These are phyloP conservation scores for Blepharisma japonicum DNA, from an alignment of 73 alveolate genomes.

Conservation along the genomic window DNA sequence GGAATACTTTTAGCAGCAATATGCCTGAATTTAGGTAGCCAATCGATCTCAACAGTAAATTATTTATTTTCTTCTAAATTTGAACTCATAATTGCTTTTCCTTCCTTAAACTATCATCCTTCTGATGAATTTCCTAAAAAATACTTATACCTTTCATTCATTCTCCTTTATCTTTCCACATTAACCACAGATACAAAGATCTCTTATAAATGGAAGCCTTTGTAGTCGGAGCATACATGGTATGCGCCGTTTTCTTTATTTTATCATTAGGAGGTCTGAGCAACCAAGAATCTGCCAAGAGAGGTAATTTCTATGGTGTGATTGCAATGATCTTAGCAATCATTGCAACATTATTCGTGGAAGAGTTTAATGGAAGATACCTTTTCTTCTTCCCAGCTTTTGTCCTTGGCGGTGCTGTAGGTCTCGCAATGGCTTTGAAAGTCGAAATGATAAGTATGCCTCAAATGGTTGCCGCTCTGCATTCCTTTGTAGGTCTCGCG, in stretches of 20 bases:
- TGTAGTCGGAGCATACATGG: slow-evolving; percentile 39
- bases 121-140: too few species aligned
- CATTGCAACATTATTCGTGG: slow-evolving; percentile 36
- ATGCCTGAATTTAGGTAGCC: too few species aligned
- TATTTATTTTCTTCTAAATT: too few species aligned
- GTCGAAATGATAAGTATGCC: slow-evolving; percentile 36
- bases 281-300: slow-evolving; percentile 49
- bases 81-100: too few species aligned
- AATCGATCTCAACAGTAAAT: too few species aligned
- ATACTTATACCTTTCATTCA: too few species aligned
- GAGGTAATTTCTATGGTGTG: slow-evolving; percentile 50
- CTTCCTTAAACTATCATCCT: too few species aligned
- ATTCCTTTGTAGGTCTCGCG: slow-evolving; percentile 32
- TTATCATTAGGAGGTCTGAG: slow-evolving; percentile 54
- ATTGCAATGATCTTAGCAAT: slow-evolving; percentile 50
- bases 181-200: too few species aligned
- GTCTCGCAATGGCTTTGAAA: slow-evolving; percentile 12
- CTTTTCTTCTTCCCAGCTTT: slow-evolving; percentile 30
- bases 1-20: too few species aligned
- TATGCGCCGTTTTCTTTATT: slow-evolving; percentile 46
- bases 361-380: slow-evolving; percentile 30
- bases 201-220: neutral
- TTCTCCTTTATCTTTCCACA: too few species aligned
- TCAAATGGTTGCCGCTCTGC: slow-evolving; percentile 33
- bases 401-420: slow-evolving; percentile 10